Evolutionary conservation across 2,329 filamentous ascomycete species (phyloP), one percentile per base, ranked within the genome.

Genomic region (Botrytis galanthina): DNA sequence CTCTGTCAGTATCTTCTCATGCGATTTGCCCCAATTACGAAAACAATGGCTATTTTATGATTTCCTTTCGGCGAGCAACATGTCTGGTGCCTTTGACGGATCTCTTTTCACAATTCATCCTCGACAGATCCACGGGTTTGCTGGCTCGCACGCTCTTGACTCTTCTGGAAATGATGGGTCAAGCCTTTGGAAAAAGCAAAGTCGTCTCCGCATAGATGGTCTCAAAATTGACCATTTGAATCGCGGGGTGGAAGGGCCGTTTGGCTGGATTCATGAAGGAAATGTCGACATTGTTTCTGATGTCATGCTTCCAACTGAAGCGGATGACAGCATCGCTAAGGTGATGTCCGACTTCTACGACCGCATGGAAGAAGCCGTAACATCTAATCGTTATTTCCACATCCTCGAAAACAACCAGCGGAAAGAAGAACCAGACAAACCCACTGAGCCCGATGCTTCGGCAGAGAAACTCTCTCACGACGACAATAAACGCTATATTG

Each of bases 11-110:
- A 97, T 99, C 75, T 99, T 93, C 84, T 96, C 94, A 10, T 98
- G 95, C 82, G 95, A 98, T 80, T 87, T 99, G 57, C 95, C 96
- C 1, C 92, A 96, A 79, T 85, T 99, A 64, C 90, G 96, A 70
- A 98, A 98, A 80, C 95, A 97, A 80, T 99, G 94, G 93, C 87
- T 99, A 0, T 98, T 98, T 82, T 99, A 99, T 84, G 96, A 99
- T 82, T 97, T 99, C 78, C 84, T 99, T 42, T 96, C 93, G 0
- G 96, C 96, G 29, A 98, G 93, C 80, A 95, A 96, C 82, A 97
- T 98, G 89, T 97, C 94, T 20, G 96, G 96, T 2, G 96, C 94
- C 0, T 97, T 93, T 78, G 96, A 99, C 80, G 94, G 96, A 72
- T 98, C 96, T 0, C 87, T 99, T 4, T 99, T 99, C 82, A 98